Percentiles rank a stretch among this genome's conserved stretches.
Evolutionary conservation across 192 early-diverging fungal species (phyloP).

Genomic region (Mortierella hygrophila): DNA sequence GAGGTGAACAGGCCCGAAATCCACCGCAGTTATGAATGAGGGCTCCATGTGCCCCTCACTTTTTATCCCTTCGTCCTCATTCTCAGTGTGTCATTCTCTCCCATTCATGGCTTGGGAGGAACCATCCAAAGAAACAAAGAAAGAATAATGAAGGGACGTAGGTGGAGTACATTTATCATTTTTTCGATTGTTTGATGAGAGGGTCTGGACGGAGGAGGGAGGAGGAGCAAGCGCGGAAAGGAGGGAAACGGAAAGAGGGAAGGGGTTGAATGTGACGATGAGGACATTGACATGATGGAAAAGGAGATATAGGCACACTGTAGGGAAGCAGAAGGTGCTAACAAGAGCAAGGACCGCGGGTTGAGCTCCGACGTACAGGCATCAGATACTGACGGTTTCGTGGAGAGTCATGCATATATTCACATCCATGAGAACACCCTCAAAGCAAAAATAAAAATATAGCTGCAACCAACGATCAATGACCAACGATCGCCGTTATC

Average conservation of each 20-base stretch:
- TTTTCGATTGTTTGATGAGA: neutral
- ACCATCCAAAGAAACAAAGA: neutral
- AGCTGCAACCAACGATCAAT: too few species aligned
- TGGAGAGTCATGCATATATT: neutral
- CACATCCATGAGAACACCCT: too few species aligned
- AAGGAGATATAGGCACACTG: neutral
- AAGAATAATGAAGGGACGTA: neutral
- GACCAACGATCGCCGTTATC: too few species aligned
- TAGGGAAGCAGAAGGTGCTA: neutral
- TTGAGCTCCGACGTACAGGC: neutral
- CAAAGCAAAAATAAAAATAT: too few species aligned
- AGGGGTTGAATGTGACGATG: neutral
- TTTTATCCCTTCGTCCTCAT: neutral
- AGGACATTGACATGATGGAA: neutral
- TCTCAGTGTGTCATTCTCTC: neutral
- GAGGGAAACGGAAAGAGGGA: neutral
- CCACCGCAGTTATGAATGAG: slow-evolving; percentile 5
- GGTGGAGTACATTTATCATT: neutral
- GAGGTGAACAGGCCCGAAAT: neutral
- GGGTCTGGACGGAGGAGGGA: neutral
- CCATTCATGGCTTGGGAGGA: too few species aligned
- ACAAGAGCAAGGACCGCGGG: neutral
- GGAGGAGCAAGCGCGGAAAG: neutral
- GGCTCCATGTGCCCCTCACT: neutral
- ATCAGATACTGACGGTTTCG: neutral